Percentiles rank a stretch among this genome's conserved stretches.
Evolutionary conservation across 1,139 yeast genomes (phyloP).

Genomic region (Suzukiozyma palmioleophila): DNA sequence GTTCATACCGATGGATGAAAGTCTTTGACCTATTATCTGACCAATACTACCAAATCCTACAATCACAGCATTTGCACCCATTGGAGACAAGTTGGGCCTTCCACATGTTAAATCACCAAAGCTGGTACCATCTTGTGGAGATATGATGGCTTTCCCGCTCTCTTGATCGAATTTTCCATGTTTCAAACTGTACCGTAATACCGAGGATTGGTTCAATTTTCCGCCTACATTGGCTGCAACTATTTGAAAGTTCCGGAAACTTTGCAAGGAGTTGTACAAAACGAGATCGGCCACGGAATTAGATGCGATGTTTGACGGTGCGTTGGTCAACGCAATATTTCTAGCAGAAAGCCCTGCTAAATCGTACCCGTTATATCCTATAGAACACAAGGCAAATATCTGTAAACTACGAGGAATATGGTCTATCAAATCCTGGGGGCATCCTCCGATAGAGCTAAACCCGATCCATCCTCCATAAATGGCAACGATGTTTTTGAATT

Average conservation of each 20-base stretch:
- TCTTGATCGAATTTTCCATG: conserved; percentile 7
- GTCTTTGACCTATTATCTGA: conserved; percentile 53
- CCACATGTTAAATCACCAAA: conserved; percentile 45
- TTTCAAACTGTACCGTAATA: conserved; percentile 9
- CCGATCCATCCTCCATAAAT: conserved; percentile 67
- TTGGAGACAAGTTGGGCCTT: conserved; percentile 42
- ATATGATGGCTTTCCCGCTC: conserved; percentile 7
- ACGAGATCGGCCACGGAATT: conserved; percentile 80
- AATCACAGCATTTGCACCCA: conserved; percentile 57
- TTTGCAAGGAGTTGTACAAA: conserved; percentile 51
- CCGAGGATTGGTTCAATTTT: conserved; percentile 15
- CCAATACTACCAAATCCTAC: conserved; percentile 83
- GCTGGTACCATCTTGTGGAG: conserved; percentile 26
- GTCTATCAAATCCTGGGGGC: conserved; percentile 42
- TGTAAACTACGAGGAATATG: conserved; percentile 49
- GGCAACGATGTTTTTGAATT: conserved; percentile 44
- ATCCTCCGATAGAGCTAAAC: conserved; percentile 46
- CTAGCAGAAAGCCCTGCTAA: conserved; percentile 31
- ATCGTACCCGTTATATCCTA: conserved; percentile 66
- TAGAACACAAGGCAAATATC: conserved; percentile 62
- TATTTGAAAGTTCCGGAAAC: conserved; percentile 57
- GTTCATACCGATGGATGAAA: conserved; percentile 60
- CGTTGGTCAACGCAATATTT: conserved; percentile 58
- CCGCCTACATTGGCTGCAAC: conserved; percentile 39
- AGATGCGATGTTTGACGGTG: conserved; percentile 57